phyloP scores from a whole-genome alignment of 192 early-diverging fungal species.

The Backusella tuberculispora region DNA sequence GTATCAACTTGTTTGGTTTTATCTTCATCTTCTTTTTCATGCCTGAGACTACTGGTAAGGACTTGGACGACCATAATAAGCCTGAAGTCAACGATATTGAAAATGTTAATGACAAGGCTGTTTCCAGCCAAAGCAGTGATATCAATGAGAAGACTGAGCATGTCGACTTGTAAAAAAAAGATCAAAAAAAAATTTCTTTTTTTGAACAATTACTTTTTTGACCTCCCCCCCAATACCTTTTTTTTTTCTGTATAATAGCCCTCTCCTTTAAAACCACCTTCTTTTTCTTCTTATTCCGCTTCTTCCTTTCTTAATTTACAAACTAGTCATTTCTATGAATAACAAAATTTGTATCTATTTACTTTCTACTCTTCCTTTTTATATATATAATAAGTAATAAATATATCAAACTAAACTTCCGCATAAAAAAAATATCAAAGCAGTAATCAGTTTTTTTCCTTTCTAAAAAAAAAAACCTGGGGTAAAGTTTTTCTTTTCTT shows the following conservation, averaged over 20 bases:
- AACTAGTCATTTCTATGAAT: not conserved
- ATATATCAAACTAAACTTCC: constrained; percentile 7
- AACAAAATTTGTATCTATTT: not conserved
- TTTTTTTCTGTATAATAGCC: constrained; percentile 6
- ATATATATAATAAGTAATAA: constrained; percentile 1
- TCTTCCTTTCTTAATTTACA: not conserved
- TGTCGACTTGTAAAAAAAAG: constrained; percentile 13
- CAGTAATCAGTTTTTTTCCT: not conserved
- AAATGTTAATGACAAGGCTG: not conserved
- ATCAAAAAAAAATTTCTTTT: not conserved
- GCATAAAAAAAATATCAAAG: not conserved
- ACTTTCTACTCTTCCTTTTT: not conserved
- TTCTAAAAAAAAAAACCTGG: not conserved
- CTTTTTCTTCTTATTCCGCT: not conserved
- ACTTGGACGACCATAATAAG: constrained; percentile 26
- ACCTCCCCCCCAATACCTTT: not conserved
- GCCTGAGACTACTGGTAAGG: constrained; percentile 71
- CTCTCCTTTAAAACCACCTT: not conserved
- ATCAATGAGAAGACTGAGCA: constrained; percentile 9
- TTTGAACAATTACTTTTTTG: not conserved
- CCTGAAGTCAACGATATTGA: not conserved
- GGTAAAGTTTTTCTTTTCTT: not conserved
- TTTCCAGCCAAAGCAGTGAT: constrained; percentile 14
- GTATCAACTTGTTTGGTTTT: constrained; percentile 65
- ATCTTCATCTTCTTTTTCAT: constrained; percentile 71